A percentile compares a stretch with the other conserved stretches of the same genome.
Conservation (phyloP, 2,329 filamentous ascomycete species). For the Orbilia blumenaviensis region DNA sequence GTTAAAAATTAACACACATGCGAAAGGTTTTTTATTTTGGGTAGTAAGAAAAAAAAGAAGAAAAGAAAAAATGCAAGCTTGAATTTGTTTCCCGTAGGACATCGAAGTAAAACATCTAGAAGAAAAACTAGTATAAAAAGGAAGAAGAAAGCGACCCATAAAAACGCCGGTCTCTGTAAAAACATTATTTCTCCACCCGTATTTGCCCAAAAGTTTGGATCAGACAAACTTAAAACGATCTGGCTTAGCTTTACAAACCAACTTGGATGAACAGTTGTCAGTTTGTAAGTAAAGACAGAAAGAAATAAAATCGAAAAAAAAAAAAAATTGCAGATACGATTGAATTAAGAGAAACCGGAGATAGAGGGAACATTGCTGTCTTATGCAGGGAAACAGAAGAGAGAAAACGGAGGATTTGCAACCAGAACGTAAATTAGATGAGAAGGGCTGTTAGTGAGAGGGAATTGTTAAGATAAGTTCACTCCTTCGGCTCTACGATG, state of each 20-base stretch:
- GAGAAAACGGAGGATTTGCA: background rate
- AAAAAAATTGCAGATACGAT: background rate
- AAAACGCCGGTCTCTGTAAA: conserved; percentile 24
- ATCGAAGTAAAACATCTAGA: no score
- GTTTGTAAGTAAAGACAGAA: no score
- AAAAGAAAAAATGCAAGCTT: background rate
- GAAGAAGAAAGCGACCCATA: background rate
- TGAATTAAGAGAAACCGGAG: background rate
- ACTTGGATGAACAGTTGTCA: no score
- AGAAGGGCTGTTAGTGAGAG: background rate
- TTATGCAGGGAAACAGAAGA: background rate
- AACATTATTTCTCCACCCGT: background rate
- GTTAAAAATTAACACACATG: no score
- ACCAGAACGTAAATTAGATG: background rate
- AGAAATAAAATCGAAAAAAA: no score
- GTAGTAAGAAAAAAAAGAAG: no score
- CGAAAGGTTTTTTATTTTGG: no score
- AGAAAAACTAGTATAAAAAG: background rate
- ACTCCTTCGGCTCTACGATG: conserved; percentile 42
- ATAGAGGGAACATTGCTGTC: background rate
- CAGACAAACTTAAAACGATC: background rate
- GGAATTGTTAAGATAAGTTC: background rate
- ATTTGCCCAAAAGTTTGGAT: background rate
- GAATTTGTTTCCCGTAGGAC: background rate
- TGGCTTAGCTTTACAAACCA: no score